phyloP scores from a whole-genome alignment of 1,139 yeast genomes.

The Sugiyamaella pinicola region DNA sequence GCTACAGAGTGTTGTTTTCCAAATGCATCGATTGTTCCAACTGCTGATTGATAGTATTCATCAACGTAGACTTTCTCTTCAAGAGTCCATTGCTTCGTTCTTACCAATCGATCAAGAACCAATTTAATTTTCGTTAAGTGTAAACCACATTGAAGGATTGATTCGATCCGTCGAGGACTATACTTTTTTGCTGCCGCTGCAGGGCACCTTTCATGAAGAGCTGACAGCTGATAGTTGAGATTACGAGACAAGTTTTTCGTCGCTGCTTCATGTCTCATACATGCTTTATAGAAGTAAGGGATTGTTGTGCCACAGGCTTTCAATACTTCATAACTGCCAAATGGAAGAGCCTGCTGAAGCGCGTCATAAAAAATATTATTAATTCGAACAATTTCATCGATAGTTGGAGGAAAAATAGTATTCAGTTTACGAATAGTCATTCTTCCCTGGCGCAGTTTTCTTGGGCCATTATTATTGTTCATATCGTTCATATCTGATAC shows the following conservation, averaged over 20 bases:
- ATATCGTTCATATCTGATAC: not conserved
- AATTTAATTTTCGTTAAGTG: slow-evolving; percentile 72
- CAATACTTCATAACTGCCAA: slow-evolving; percentile 72
- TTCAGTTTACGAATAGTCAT: slow-evolving; percentile 65
- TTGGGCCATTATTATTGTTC: not conserved
- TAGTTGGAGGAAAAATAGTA: slow-evolving; percentile 86
- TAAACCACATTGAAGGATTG: slow-evolving; percentile 67
- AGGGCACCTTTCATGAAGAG: slow-evolving; percentile 24
- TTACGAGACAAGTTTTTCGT: slow-evolving; percentile 56
- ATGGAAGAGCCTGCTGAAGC: slow-evolving; percentile 62
- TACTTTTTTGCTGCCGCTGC: slow-evolving; percentile 40
- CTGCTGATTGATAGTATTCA: slow-evolving; percentile 55
- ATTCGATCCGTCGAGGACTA: slow-evolving; percentile 63
- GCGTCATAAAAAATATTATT: slow-evolving; percentile 83
- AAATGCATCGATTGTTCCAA: slow-evolving; percentile 77
- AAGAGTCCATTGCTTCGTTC: slow-evolving; percentile 42
- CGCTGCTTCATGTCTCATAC: slow-evolving; percentile 92
- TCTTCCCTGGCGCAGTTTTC: slow-evolving; percentile 11
- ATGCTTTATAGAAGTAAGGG: slow-evolving; percentile 90
- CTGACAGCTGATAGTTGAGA: slow-evolving; percentile 41
- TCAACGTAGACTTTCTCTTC: slow-evolving; percentile 44
- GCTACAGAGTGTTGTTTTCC: slow-evolving; percentile 49
- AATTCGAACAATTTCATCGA: slow-evolving; percentile 87
- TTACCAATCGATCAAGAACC: slow-evolving; percentile 59
- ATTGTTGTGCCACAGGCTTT: slow-evolving; percentile 77